Evolutionary conservation across 75 land plant species (phyloP).

Genomic region (Sequoia sempervirens): DNA sequence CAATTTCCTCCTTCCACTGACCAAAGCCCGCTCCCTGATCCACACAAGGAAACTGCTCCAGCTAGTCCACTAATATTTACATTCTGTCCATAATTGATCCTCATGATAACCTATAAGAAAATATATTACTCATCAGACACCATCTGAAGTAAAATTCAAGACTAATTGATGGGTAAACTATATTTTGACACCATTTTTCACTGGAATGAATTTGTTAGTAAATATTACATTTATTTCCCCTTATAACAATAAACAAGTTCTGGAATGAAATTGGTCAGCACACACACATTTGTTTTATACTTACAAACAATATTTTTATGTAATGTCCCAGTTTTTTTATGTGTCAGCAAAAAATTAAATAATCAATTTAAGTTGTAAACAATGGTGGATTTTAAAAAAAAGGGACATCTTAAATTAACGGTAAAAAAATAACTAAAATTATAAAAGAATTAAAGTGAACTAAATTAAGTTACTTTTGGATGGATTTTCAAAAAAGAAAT

Average conservation of each 20-base stretch:
- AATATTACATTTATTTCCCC: background rate
- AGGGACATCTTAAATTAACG: no score
- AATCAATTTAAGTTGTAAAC: no score
- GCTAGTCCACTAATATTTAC: slow-evolving; percentile 90
- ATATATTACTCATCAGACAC: background rate
- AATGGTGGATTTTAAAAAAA: no score
- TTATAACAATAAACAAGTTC: background rate
- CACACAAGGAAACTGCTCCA: slow-evolving; percentile 92
- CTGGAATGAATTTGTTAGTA: background rate
- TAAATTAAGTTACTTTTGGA: no score
- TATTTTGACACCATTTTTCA: background rate
- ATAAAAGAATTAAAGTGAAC: no score
- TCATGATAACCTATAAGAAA: slow-evolving; percentile 56
- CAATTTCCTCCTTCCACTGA: slow-evolving; percentile 90
- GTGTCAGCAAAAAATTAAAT: no score
- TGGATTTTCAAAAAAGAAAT: no score
- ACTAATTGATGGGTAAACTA: background rate
- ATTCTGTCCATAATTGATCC: slow-evolving; percentile 97
- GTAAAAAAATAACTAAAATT: no score
- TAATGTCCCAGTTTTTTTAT: no score
- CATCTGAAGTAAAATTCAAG: background rate
- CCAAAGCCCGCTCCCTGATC: slow-evolving; percentile 89
- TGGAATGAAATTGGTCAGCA: background rate
- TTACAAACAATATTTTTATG: background rate
- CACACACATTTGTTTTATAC: background rate